Evolutionary conservation across 352 stramenopile species (phyloP).

Genomic region (Peronospora destructor): DNA sequence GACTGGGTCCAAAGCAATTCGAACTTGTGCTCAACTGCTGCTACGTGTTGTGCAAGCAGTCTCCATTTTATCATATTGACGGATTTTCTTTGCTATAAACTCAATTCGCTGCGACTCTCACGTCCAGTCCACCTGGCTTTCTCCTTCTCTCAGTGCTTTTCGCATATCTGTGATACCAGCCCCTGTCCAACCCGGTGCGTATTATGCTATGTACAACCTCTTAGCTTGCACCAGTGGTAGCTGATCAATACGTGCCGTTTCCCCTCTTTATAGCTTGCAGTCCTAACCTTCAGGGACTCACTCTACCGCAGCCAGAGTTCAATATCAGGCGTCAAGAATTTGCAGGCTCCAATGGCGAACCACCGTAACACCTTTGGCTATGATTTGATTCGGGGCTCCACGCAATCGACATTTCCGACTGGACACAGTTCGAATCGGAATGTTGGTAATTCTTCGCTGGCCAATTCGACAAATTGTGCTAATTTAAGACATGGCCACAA

Average conservation of each 20-base stretch:
- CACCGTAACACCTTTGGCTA: background rate
- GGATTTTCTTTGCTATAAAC: too few relatives aligned
- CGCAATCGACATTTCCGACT: conserved; percentile 14
- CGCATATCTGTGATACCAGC: background rate
- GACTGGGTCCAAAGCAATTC: too few relatives aligned
- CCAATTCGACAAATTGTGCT: conserved; percentile 19
- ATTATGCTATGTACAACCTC: too few relatives aligned
- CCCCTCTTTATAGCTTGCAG: too few relatives aligned
- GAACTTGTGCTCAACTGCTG: too few relatives aligned
- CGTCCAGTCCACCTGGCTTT: conserved; percentile 8
- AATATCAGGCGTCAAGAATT: too few relatives aligned
- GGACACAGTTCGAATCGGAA: conserved; percentile 5
- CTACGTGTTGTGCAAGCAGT: too few relatives aligned
- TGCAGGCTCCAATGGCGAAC: conserved; percentile 5
- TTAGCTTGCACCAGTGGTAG: too few relatives aligned
- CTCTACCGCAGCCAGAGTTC: too few relatives aligned
- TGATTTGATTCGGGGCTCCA: conserved; percentile 9
- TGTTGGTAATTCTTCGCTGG: conserved; percentile 14
- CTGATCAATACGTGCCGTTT: too few relatives aligned
- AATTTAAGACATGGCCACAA: conserved; percentile 26
- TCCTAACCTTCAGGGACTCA: too few relatives aligned
- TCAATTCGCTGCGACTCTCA: background rate
- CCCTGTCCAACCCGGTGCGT: background rate
- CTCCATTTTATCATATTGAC: too few relatives aligned
- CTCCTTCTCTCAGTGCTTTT: background rate